Percentiles rank a stretch among this genome's conserved stretches.
These are phyloP conservation scores for Sugiyamaella sp. DNA, from an alignment of 1,139 yeast genomes.

Conservation along the genomic window DNA sequence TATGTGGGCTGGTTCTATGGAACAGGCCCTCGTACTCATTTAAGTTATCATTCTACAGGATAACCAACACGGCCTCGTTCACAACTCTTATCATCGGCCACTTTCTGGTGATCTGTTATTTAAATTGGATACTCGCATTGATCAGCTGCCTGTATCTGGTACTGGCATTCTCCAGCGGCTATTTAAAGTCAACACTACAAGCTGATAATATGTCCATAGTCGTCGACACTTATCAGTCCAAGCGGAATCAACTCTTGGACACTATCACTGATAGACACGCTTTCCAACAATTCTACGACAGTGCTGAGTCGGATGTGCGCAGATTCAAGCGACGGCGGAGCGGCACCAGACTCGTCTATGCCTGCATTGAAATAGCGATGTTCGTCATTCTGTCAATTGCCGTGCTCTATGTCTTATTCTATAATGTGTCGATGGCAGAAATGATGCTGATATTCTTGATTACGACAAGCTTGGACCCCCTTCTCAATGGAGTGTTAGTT, in stretches of 20 bases:
- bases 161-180: neutral
- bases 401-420: neutral
- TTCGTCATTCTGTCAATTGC: neutral
- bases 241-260: neutral
- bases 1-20: neutral
- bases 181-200: neutral
- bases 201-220: neutral
- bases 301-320: slow-evolving; percentile 15
- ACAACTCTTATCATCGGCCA: neutral
- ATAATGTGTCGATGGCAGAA: slow-evolving; percentile 15
- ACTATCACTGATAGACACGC: slow-evolving; percentile 3
- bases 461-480: neutral
- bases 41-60: neutral
- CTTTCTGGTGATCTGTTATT: neutral
- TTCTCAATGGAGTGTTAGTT: neutral
- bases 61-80: slow-evolving; percentile 3
- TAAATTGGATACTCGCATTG: slow-evolving; percentile 7
- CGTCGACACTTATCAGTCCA: slow-evolving; percentile 9
- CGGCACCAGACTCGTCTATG: slow-evolving; percentile 4
- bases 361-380: neutral
- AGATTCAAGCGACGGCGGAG: slow-evolving; percentile 4
- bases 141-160: neutral
- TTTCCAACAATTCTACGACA: slow-evolving; percentile 17
- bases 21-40: neutral
- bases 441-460: slow-evolving; percentile 7